Base-by-base conservation (phyloP, 257 asterid species). In the Cruciata laevipes region DNA sequence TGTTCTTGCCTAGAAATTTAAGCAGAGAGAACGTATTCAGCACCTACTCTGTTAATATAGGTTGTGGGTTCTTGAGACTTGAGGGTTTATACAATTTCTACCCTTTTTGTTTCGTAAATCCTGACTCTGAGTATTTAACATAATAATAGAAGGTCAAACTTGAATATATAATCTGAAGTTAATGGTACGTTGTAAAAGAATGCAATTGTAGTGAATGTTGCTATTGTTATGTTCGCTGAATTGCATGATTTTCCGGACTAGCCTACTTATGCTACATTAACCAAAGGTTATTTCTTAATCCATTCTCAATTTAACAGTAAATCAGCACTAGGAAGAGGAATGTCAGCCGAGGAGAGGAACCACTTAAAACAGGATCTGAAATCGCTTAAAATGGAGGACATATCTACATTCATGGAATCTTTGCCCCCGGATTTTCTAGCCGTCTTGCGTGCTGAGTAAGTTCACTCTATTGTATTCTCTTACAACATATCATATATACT, bases 381-480 rank as follows among this genome's bases (percentile, higher is more conserved):
- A 82, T 82, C 85, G 69, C 76, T 93, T 23, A 84, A 80, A 74
- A 76, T 88, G 90, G 98, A 87, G 81, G 97, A 93, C 72, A 72
- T 93, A 79, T 93, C 96, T 63, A 85, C 93, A n/a, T 88, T 93
- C 74, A 90, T 93, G 97, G 96, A 88, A 73, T 86, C 95, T 53
- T 81, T 93, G 77, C 92, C 99, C 40, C 80, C 90, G 2, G 95
- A 93, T 70, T 90, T 93, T 82, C 90, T 85, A 37, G 78, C 91
- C 37, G 80, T 90, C 69, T 73, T 90, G 73, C 85, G 95, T 63
- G 82, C 97, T 0, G 97, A 93, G 98, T 89, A 82, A 84, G 89
- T 30, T 68, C 69, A 16, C 44, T 47, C 33, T 23, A 20, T 20
- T 16, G 24, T 51, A 9, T 42, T 13, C 25, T 16, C 8, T 42